phyloP scores from a whole-genome alignment of 306 rosid genomes.

The Canavalia gladiata region DNA sequence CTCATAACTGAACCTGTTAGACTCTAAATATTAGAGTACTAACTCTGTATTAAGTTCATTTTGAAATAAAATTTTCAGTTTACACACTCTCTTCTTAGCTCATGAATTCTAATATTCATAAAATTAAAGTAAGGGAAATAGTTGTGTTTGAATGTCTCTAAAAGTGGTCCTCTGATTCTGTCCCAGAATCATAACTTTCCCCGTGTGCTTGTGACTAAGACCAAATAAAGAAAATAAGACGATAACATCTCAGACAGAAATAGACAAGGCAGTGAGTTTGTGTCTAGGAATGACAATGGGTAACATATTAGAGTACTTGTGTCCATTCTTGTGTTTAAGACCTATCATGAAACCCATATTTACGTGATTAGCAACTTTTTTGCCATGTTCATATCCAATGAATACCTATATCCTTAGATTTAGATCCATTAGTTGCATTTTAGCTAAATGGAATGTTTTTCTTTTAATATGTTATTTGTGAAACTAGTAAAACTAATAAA shows the following conservation, averaged over 20 bases:
- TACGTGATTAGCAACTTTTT: neutral
- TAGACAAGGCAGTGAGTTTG: neutral
- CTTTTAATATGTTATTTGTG: too few relatives aligned
- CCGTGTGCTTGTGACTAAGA: neutral
- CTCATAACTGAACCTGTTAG: too few relatives aligned
- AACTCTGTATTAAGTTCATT: too few relatives aligned
- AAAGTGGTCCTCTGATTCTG: too few relatives aligned
- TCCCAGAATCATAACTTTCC: conserved; percentile 4
- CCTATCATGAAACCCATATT: neutral
- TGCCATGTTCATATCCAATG: neutral
- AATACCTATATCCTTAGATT: neutral
- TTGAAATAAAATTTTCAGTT: too few relatives aligned
- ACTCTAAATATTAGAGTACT: too few relatives aligned
- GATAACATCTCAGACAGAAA: neutral
- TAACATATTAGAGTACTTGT: neutral
- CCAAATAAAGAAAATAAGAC: neutral
- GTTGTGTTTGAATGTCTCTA: neutral
- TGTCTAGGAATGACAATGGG: neutral
- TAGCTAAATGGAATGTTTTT: neutral
- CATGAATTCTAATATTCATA: too few relatives aligned
- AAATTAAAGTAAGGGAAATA: neutral
- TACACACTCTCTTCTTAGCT: too few relatives aligned
- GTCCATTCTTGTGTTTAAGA: neutral
- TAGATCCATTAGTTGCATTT: neutral
- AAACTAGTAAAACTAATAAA: neutral